A percentile compares a stretch with the other conserved stretches of the same genome.
phyloP scores from a whole-genome alignment of 2,329 filamentous ascomycete species.

The Stagonosporopsis cucurbitacearum region DNA sequence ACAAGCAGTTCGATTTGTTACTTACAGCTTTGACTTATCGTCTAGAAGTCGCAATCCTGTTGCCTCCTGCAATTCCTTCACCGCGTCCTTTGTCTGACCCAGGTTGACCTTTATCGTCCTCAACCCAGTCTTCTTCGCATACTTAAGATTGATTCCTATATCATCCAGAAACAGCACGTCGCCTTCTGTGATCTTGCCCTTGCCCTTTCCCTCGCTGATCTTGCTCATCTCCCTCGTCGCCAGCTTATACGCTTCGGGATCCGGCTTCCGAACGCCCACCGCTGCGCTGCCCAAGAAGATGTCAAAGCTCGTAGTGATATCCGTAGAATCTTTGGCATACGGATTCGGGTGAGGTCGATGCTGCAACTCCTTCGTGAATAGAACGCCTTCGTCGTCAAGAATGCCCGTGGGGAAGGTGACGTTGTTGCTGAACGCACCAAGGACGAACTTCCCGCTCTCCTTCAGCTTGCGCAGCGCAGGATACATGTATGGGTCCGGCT shows the following conservation, averaged over 20 bases:
- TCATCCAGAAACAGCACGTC: slow-evolving; percentile 92
- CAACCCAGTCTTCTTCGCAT: slow-evolving; percentile 75
- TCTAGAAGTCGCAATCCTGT: slow-evolving; percentile 72
- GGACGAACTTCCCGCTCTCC: slow-evolving; percentile 45
- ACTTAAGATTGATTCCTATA: slow-evolving; percentile 91
- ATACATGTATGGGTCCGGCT: slow-evolving; percentile 85
- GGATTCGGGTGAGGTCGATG: slow-evolving; percentile 30
- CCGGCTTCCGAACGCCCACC: slow-evolving; percentile 86
- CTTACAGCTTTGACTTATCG: slow-evolving; percentile 39
- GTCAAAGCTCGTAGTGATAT: slow-evolving; percentile 75
- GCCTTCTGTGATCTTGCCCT: slow-evolving; percentile 61
- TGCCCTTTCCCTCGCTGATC: slow-evolving; percentile 63
- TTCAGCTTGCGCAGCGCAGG: slow-evolving; percentile 77
- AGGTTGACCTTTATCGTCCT: slow-evolving; percentile 83
- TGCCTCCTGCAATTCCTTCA: slow-evolving; percentile 77
- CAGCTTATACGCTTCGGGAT: slow-evolving; percentile 78
- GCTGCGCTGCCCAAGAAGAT: slow-evolving; percentile 88
- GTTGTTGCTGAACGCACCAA: slow-evolving; percentile 90
- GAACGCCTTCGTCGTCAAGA: slow-evolving; percentile 62
- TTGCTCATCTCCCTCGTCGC: slow-evolving; percentile 71
- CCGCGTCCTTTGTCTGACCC: slow-evolving; percentile 79
- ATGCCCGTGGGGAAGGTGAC: slow-evolving; percentile 82
- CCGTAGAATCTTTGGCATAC: slow-evolving; percentile 44
- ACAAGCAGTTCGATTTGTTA: neutral
- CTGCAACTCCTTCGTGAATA: slow-evolving; percentile 47